These are phyloP conservation scores for Protea cynaroides DNA, from an alignment of 164 flowering plant species.

Conservation along the genomic window DNA sequence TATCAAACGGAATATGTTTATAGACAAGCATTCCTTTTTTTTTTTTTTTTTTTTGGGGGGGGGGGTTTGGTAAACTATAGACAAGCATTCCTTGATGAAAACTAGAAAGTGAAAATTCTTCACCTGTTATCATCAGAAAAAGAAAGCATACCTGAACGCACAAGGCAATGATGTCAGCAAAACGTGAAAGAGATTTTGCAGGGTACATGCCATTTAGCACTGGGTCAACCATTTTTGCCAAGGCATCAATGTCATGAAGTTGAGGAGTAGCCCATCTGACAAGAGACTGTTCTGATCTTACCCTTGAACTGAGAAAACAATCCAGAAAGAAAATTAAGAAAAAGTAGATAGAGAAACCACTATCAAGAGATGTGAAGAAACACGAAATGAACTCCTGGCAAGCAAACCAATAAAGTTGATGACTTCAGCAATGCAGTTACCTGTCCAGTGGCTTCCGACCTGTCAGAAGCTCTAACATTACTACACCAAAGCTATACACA, in stretches of 20 bases:
- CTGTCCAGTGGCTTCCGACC: constrained; percentile 97
- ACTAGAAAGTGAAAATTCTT: background rate
- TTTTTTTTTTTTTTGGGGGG: too few relatives aligned
- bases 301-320: constrained; percentile 60
- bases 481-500: constrained; percentile 97
- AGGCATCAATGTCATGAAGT: constrained; percentile 92
- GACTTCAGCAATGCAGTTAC: constrained; percentile 24
- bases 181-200: constrained; percentile 91
- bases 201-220: constrained; percentile 89
- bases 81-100: too few relatives aligned
- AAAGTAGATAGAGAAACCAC: constrained; percentile 5
- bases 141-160: constrained; percentile 76
- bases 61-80: too few relatives aligned
- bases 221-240: constrained; percentile 96
- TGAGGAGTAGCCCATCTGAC: constrained; percentile 99
- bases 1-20: too few relatives aligned
- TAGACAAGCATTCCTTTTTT: too few relatives aligned
- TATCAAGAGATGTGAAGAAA: constrained; percentile 1
- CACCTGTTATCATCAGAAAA: background rate
- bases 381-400: background rate
- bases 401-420: background rate
- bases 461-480: constrained; percentile 89
- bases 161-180: constrained; percentile 90
- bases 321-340: background rate
- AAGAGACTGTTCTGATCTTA: constrained; percentile 85